Conservation (phyloP, 352 stramenopile species). For the Nannochloropsis limnetica region DNA sequence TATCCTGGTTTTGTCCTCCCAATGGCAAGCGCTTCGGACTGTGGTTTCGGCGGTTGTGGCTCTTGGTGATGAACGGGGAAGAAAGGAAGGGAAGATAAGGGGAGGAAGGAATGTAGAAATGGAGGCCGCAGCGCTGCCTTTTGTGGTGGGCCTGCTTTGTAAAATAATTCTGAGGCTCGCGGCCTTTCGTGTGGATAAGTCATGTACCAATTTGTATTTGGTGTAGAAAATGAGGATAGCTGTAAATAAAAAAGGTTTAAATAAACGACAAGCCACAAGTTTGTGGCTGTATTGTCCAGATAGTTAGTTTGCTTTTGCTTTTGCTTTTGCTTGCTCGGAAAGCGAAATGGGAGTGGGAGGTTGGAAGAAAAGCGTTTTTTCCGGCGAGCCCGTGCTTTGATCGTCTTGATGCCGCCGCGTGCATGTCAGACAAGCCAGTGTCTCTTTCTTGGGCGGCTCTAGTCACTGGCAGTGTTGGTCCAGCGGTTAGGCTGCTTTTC, state of each 20-base stretch:
- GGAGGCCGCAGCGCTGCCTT: background rate
- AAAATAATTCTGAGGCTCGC: background rate
- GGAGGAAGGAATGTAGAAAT: background rate
- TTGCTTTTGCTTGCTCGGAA: too few relatives aligned
- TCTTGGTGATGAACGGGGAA: background rate
- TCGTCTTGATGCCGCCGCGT: background rate
- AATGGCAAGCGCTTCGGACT: slow-evolving; percentile 25
- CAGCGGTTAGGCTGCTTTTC: background rate
- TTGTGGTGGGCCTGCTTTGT: background rate
- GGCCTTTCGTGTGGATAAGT: background rate
- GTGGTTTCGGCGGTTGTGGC: background rate
- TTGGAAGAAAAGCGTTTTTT: background rate
- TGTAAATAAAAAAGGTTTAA: background rate
- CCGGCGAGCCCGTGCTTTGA: background rate
- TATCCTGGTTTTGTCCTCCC: background rate
- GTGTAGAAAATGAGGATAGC: background rate
- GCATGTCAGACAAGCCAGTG: background rate
- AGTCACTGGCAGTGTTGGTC: background rate
- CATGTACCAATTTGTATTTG: slow-evolving; percentile 24
- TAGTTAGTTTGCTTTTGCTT: too few relatives aligned
- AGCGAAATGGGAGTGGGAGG: background rate
- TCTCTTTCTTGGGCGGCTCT: background rate
- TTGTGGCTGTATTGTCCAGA: too few relatives aligned
- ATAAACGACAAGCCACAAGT: too few relatives aligned
- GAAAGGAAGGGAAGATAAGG: background rate